Base-by-base conservation (phyloP, 1,284 basidiomycete species). In the Ceratobasidium theobromae region DNA sequence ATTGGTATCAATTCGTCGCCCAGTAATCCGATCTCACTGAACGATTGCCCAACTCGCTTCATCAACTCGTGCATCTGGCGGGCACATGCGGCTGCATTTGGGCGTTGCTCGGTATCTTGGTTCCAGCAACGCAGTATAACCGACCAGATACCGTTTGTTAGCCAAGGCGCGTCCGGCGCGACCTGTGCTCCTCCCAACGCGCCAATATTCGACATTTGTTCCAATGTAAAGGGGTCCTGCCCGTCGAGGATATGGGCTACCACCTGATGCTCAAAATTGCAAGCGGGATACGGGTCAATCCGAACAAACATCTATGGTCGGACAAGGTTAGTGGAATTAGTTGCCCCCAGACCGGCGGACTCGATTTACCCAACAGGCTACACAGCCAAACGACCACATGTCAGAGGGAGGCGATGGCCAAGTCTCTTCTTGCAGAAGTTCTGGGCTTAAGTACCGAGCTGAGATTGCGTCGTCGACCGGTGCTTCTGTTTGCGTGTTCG, bases 371-470 rank as follows among this genome's bases (percentile, higher is more conserved):
- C 55, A 58, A 18, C 41, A 46, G 3, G 55, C 55, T 6, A 58
- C 18, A 28, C 32, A 27, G 16, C 55, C 55, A 16, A 58, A 58
- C 14, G 55, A 38, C 55, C 55, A 58, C 41, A 58, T 58, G 33
- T 58, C 55, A 4, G 55, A 58, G 4, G 30, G 25, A 30, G 41
- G 55, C 11, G 55, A 45, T 33, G 55, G 55, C 27, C 43, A 43
- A 23, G 55, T 28, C 6, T 33, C 18, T 4, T 58, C 55, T 58
- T 58, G 55, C 5, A 58, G 28, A 3, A 58, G 55, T 11, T 58
- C 55, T 3, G 55, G 55, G 21, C 55, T 58, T 18, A 58, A 33
- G 43, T 58, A 48, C 18, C 55, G 40, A 12, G 43, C 41, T 30
- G 55, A 58, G 3, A 30, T 18, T 4, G 43, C 27, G 21, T 35